phyloP scores from a whole-genome alignment of 2,329 filamentous ascomycete genomes.

The Penicillium oxalicum region DNA sequence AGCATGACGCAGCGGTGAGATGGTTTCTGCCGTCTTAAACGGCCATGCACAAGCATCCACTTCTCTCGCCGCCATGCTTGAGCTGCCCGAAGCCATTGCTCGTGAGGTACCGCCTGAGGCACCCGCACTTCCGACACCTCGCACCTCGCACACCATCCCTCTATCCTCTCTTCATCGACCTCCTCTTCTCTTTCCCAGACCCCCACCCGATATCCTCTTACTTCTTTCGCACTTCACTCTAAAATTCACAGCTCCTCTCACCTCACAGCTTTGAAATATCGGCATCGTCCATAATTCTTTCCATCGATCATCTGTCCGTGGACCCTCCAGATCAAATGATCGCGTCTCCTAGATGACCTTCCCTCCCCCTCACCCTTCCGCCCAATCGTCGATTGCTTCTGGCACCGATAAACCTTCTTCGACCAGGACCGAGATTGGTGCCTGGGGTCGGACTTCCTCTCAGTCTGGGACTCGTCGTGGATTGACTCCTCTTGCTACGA shows the following conservation, averaged over 20 bases:
- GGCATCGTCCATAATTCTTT: conserved; percentile 14
- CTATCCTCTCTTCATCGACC: conserved; percentile 19
- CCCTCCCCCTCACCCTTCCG: conserved; percentile 48
- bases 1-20: too few relatives aligned
- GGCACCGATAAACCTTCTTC: conserved; percentile 45
- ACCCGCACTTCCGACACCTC: conserved; percentile 18
- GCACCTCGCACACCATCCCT: conserved; percentile 19
- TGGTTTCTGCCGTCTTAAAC: not conserved
- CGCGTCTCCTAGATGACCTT: conserved; percentile 53
- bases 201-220: conserved; percentile 12
- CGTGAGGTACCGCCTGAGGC: conserved; percentile 18
- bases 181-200: conserved; percentile 7
- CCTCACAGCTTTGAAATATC: conserved; percentile 11
- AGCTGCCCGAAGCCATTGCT: conserved; percentile 14
- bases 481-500: conserved; percentile 54
- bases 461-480: conserved; percentile 52
- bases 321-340: conserved; percentile 44
- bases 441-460: conserved; percentile 52
- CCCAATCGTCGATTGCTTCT: conserved; percentile 49
- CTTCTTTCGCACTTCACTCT: conserved; percentile 6
- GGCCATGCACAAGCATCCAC: not conserved
- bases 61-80: conserved; percentile 3
- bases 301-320: conserved; percentile 32
- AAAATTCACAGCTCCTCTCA: conserved; percentile 7
- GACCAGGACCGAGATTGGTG: conserved; percentile 47